phyloP scores from a whole-genome alignment of 1,284 basidiomycete genomes.

The Cutaneotrichosporon spelunceum region DNA sequence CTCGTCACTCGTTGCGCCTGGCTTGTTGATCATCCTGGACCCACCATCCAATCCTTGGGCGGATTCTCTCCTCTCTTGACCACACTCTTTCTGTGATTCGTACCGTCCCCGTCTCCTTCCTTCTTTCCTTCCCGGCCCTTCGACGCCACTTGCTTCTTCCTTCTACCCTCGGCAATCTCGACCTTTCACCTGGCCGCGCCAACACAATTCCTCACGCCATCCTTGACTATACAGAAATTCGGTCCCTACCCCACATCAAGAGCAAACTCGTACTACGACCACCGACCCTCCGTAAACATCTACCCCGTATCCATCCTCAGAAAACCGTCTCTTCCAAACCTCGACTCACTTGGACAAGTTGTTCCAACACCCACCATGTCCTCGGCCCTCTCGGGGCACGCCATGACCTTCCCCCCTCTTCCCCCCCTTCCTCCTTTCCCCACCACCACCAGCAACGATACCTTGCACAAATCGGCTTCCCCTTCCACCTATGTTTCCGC shows the following conservation, averaged over 20 bases:
- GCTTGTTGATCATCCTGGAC: neutral
- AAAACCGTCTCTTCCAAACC: slow-evolving; percentile 20
- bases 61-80: neutral
- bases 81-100: neutral
- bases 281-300: neutral
- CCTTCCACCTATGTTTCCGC: slow-evolving; percentile 1
- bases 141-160: neutral
- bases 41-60: neutral
- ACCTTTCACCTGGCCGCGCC: neutral
- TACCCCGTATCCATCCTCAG: slow-evolving; percentile 22
- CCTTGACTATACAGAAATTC: neutral
- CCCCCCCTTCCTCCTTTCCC: slow-evolving; percentile 19
- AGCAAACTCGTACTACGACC: neutral
- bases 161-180: neutral
- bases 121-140: neutral
- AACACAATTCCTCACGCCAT: neutral
- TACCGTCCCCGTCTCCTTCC: neutral
- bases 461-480: slow-evolving; percentile 14
- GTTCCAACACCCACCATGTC: slow-evolving; percentile 6
- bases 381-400: neutral
- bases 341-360: neutral
- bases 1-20: neutral
- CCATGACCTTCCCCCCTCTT: slow-evolving; percentile 20
- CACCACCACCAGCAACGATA: slow-evolving; percentile 2
- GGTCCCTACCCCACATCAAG: neutral